A percentile compares a stretch with the other conserved stretches of the same genome.
Evolutionary conservation across 768 basidiomycete species (phyloP).

Genomic region (Hygrophorus pudorinus): DNA sequence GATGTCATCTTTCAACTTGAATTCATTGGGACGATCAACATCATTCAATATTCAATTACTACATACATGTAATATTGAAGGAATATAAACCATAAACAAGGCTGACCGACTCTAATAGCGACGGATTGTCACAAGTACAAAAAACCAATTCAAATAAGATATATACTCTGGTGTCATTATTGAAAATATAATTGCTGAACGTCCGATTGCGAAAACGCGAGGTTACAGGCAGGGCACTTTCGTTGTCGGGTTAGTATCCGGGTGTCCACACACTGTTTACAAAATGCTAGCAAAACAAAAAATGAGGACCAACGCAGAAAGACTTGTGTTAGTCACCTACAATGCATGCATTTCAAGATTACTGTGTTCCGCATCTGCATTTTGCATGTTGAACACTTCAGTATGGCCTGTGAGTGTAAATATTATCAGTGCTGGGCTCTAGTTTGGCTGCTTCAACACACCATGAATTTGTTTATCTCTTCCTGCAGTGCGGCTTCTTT

Average conservation of each 20-base stretch:
- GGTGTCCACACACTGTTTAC: conserved; percentile 76
- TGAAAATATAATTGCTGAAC: conserved; percentile 46
- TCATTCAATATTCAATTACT: conserved; percentile 1
- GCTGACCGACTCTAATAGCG: conserved; percentile 2
- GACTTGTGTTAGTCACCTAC: conserved; percentile 36
- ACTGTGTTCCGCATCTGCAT: conserved; percentile 68
- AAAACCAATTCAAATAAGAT: neutral
- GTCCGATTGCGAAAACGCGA: conserved; percentile 75
- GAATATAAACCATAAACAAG: conserved; percentile 7
- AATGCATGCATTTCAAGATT: conserved; percentile 86
- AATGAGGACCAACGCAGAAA: neutral
- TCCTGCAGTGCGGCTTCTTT: conserved; percentile 23
- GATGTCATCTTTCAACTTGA: too few relatives aligned
- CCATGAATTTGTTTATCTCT: conserved; percentile 53
- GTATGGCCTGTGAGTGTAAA: conserved; percentile 60
- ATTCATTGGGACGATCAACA: neutral
- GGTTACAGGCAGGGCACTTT: conserved; percentile 85
- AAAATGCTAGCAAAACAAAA: conserved; percentile 52
- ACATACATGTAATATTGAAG: conserved; percentile 6
- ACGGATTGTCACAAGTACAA: too few relatives aligned
- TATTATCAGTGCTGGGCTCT: neutral
- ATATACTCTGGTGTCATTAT: conserved; percentile 18
- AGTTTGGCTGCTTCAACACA: conserved; percentile 21
- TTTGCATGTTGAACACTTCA: conserved; percentile 86
- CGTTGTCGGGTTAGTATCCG: conserved; percentile 84